These are phyloP conservation scores for Zelonia costaricensis DNA, from an alignment of 208 protist species.

Conservation along the genomic window DNA sequence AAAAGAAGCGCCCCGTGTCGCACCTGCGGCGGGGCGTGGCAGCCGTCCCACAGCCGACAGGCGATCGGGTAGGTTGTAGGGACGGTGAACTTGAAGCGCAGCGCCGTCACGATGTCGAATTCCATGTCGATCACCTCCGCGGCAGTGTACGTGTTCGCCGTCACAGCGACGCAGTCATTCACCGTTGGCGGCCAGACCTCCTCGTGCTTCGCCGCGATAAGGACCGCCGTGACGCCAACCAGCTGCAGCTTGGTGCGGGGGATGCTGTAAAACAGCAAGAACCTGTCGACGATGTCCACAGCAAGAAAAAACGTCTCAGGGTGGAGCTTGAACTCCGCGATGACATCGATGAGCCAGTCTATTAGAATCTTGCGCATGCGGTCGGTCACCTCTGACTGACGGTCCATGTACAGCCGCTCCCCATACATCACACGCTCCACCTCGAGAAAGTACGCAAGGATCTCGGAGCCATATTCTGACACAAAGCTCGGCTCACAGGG, in stretches of 20 bases:
- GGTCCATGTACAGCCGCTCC: slow-evolving; percentile 53
- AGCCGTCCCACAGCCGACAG: slow-evolving; percentile 45
- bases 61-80: slow-evolving; percentile 71
- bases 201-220: slow-evolving; percentile 92
- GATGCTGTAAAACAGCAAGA: slow-evolving; percentile 64
- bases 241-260: slow-evolving; percentile 80
- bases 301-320: slow-evolving; percentile 97
- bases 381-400: slow-evolving; percentile 92
- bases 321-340: slow-evolving; percentile 93
- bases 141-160: slow-evolving; percentile 87
- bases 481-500: slow-evolving; percentile 12
- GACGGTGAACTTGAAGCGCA: slow-evolving; percentile 78
- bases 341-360: slow-evolving; percentile 98
- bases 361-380: slow-evolving; percentile 96
- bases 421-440: slow-evolving; percentile 47
- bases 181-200: slow-evolving; percentile 89
- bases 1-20: slow-evolving; percentile 64
- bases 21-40: slow-evolving; percentile 16
- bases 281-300: slow-evolving; percentile 96
- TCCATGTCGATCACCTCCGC: slow-evolving; percentile 84
- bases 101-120: slow-evolving; percentile 53
- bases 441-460: slow-evolving; percentile 73
- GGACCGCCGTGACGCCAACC: slow-evolving; percentile 83
- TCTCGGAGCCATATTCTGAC: slow-evolving; percentile 69
- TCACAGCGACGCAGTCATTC: slow-evolving; percentile 93